Evolutionary conservation across 2,329 filamentous ascomycete species (phyloP).

Genomic region (Pyrenochaeta sp.): DNA sequence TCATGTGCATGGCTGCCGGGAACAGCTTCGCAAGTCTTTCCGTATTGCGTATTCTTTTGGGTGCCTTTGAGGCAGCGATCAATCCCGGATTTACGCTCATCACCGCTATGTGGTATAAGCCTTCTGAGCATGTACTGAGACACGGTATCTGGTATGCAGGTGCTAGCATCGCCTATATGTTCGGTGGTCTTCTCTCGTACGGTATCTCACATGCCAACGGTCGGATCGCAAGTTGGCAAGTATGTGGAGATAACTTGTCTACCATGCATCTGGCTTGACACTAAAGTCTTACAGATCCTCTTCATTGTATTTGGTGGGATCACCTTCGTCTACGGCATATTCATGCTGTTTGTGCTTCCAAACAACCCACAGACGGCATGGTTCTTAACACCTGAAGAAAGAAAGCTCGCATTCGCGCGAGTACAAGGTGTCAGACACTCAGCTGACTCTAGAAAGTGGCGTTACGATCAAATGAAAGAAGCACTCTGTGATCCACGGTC

Average conservation of each 20-base stretch:
- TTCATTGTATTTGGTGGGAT: slow-evolving; percentile 63
- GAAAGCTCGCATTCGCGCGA: too few relatives aligned
- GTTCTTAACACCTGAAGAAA: slow-evolving; percentile 8
- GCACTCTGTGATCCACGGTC: slow-evolving; percentile 5
- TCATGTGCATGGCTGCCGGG: slow-evolving; percentile 53
- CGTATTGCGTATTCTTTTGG: slow-evolving; percentile 59
- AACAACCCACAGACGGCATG: slow-evolving; percentile 41
- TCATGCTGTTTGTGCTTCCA: slow-evolving; percentile 63
- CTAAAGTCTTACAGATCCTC: slow-evolving; percentile 43
- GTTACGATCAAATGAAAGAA: too few relatives aligned
- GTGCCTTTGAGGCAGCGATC: slow-evolving; percentile 57
- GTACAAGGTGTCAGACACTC: too few relatives aligned
- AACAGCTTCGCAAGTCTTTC: slow-evolving; percentile 59
- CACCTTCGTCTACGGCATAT: too few relatives aligned
- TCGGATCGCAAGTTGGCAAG: slow-evolving; percentile 33
- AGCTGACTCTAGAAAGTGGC: too few relatives aligned
- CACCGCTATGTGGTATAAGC: slow-evolving; percentile 71
- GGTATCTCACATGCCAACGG: slow-evolving; percentile 61
- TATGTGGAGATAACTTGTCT: neutral
- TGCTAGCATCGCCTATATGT: slow-evolving; percentile 62
- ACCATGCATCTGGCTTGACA: neutral
- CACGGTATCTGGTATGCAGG: slow-evolving; percentile 53
- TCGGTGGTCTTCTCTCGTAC: slow-evolving; percentile 65
- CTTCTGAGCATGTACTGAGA: slow-evolving; percentile 67
- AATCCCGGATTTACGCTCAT: slow-evolving; percentile 68